phyloP scores from a whole-genome alignment of 208 protist species.

The Porcisia deanei region DNA sequence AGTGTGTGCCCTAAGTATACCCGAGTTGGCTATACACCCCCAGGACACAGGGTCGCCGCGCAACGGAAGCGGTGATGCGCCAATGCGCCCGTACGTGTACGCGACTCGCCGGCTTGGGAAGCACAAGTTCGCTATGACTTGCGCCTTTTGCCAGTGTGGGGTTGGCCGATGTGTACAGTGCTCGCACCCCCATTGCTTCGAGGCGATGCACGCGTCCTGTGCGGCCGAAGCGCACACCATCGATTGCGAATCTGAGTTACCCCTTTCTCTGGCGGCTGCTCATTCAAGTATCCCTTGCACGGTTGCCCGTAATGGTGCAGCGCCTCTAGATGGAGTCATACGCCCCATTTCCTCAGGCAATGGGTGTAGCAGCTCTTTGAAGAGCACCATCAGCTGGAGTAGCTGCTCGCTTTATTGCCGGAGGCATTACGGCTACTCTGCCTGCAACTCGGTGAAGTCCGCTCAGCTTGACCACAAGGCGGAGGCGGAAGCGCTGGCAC shows the following conservation, averaged over 20 bases:
- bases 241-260: slow-evolving; percentile 43
- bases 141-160: slow-evolving; percentile 58
- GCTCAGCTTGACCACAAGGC: slow-evolving; percentile 36
- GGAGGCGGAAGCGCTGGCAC: slow-evolving; percentile 40
- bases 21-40: slow-evolving; percentile 44
- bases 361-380: neutral
- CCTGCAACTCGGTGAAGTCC: slow-evolving; percentile 38
- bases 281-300: neutral
- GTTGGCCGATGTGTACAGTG: slow-evolving; percentile 48
- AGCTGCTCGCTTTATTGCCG: slow-evolving; percentile 66
- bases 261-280: neutral
- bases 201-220: slow-evolving; percentile 73
- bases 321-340: neutral
- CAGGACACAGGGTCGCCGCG: slow-evolving; percentile 27
- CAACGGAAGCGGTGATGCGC: slow-evolving; percentile 40
- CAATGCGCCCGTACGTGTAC: slow-evolving; percentile 39
- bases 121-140: slow-evolving; percentile 41
- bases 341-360: neutral
- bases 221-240: slow-evolving; percentile 55
- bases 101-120: slow-evolving; percentile 35
- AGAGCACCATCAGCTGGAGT: slow-evolving; percentile 27
- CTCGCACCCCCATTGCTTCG: slow-evolving; percentile 63
- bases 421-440: slow-evolving; percentile 52
- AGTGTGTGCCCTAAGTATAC: slow-evolving; percentile 58
- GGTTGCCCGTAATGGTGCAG: neutral